Conservation (phyloP, 169 alveolate species). For the Eimeria maxima region DNA sequence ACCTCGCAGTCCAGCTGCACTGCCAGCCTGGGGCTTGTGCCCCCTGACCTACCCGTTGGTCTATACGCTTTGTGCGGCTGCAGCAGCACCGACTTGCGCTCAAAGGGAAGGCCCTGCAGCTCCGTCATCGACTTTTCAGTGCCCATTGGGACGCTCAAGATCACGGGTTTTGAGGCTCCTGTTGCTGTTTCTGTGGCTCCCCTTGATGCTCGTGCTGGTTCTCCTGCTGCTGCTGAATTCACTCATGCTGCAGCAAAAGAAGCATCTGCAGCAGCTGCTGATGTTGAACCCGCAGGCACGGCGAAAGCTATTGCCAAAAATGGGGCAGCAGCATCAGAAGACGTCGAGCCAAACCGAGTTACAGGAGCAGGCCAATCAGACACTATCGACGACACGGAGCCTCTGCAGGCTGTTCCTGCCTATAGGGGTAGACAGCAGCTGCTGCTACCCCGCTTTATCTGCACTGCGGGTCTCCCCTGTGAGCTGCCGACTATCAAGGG, state of each 20-base stretch:
- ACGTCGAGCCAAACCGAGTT: not conserved
- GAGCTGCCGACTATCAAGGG: conserved; percentile 72
- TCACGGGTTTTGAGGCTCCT: conserved; percentile 64
- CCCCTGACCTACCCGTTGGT: conserved; percentile 40
- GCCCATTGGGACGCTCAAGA: conserved; percentile 65
- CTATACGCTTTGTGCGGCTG: conserved; percentile 83
- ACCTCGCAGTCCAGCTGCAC: conserved; percentile 52
- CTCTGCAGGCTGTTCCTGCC: conserved; percentile 12
- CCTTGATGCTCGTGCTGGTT: not conserved
- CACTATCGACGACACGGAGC: conserved; percentile 23
- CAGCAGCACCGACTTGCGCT: conserved; percentile 78
- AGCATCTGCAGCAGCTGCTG: conserved; percentile 27
- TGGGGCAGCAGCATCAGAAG: not conserved
- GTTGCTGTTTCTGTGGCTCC: not conserved
- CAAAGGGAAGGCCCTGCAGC: conserved; percentile 71
- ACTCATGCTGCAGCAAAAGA: not conserved
- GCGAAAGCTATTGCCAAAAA: not conserved
- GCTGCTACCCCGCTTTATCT: conserved; percentile 58
- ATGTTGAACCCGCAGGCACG: not conserved
- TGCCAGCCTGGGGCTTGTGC: conserved; percentile 62
- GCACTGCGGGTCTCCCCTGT: conserved; percentile 51
- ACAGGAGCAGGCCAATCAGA: not conserved
- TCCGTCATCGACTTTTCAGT: conserved; percentile 73
- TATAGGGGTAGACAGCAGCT: not conserved
- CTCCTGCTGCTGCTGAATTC: not conserved